Percentiles rank a stretch among this genome's conserved stretches.
Conservation (phyloP, 2,329 filamentous ascomycete species). For the Cordyceps tenuipes region DNA sequence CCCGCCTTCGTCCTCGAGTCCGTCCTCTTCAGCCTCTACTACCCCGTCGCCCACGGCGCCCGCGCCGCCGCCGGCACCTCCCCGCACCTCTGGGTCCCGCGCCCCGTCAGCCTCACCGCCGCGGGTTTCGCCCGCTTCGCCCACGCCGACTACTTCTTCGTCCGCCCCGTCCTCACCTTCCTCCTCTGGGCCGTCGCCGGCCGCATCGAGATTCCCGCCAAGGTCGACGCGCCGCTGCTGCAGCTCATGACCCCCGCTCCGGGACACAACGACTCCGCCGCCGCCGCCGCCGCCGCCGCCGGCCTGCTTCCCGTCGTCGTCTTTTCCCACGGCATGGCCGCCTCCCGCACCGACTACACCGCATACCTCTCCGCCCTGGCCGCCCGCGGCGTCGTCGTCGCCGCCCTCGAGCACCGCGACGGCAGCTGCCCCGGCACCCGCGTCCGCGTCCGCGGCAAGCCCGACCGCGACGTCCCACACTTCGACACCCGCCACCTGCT, state of each 20-base stretch:
- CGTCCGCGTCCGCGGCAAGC: constrained; percentile 25
- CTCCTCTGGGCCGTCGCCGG: constrained; percentile 35
- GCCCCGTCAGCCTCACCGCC: constrained; percentile 35
- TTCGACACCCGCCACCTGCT: constrained; percentile 28
- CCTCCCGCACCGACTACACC: constrained; percentile 43
- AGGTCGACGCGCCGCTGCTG: constrained; percentile 36
- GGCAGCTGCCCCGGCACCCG: constrained; percentile 40
- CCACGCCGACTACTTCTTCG: constrained; percentile 33
- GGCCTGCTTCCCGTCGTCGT: constrained; percentile 35
- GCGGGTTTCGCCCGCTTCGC: constrained; percentile 39
- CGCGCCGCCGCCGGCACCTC: constrained; percentile 15
- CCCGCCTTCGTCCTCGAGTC: constrained; percentile 38
- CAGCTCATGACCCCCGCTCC: constrained; percentile 7
- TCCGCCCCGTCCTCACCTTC: constrained; percentile 34
- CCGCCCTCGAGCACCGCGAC: constrained; percentile 44
- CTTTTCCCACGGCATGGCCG: constrained; percentile 45
- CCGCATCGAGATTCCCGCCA: constrained; percentile 37
- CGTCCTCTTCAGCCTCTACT: constrained; percentile 42
- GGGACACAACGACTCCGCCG: not conserved
- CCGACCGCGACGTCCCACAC: constrained; percentile 24
- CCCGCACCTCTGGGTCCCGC: constrained; percentile 37
- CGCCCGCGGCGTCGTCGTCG: constrained; percentile 40
- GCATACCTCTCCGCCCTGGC: constrained; percentile 43
- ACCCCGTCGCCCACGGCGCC: constrained; percentile 29
- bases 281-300: too few relatives aligned